phyloP scores from a whole-genome alignment of 257 asterid genomes.

The Solanum dulcamara region DNA sequence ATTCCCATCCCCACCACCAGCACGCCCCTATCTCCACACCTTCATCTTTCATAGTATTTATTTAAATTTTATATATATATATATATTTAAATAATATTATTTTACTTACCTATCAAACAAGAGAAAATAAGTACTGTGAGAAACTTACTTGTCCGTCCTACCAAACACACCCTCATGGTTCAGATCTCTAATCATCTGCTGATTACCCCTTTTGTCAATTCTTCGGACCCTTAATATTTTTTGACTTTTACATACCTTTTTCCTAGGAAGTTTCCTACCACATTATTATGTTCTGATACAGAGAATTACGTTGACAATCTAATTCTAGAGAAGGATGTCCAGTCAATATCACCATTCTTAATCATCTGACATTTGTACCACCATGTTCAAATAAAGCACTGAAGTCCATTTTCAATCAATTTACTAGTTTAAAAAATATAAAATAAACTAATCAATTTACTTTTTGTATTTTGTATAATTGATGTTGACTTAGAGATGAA shows the following conservation, averaged over 20 bases:
- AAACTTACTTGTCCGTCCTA: neutral
- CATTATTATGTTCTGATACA: neutral
- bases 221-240: neutral
- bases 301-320: neutral
- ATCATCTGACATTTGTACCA: neutral
- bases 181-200: neutral
- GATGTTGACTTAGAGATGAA: neutral
- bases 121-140: no score
- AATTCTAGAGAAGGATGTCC: neutral
- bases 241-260: neutral
- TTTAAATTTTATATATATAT: no score
- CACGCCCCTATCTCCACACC: no score
- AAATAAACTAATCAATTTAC: neutral
- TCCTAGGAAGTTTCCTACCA: neutral
- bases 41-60: no score
- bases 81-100: no score
- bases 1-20: no score
- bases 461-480: neutral
- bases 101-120: no score
- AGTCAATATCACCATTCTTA: neutral
- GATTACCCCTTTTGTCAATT: neutral
- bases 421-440: neutral
- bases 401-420: neutral
- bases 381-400: neutral
- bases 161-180: neutral